Evolutionary conservation across 1,284 basidiomycete species (phyloP), one percentile per base, ranked within the genome.

Genomic region (Rhodofomes roseus): DNA sequence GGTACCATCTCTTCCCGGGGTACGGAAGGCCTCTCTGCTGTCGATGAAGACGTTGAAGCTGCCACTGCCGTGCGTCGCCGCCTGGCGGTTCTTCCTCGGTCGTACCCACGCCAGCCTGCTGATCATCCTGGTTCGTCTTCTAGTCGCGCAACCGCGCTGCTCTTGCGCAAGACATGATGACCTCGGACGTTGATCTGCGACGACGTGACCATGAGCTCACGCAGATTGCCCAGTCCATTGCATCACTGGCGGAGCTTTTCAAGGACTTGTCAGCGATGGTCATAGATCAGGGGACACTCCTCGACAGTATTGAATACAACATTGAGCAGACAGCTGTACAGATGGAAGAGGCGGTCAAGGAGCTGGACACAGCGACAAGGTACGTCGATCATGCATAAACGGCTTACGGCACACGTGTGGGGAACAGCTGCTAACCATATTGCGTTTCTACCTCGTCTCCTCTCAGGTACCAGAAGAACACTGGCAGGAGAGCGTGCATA

Each of bases 291-390:
- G 97, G 97, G 12, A 98, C 96, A 9, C 83, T 99, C 56, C 81
- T 99, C 59, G 97, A 99, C 74, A 92, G 93, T 43, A 87, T 99
- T 59, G 97, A 99, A 75, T 99, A 95, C 76, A 99, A 99, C 72
- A 93, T 99, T 58, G 95, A 98, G 72, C 89, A 92, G 73, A 95
- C 96, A 22, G 87, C 89, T 7, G 84, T 84, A 23, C 84, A 95
- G 59, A 83, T 97, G 72, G 74, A 87, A 58, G 92, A 92, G 40
- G 94, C 96, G 4, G 95, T 92, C 25, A 83, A 86, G 67, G 95
- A 98, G 67, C 80, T 99, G 46, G 79, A 89, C 57, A 79, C 85
- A 4, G 97, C 97, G 2, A 91, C 89, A 62, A 80, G 79, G 92
- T 95, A 69, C 41, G 29, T 52, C 31, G 22, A 41, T 56, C 75